Percentiles rank a stretch among this genome's conserved stretches.
phyloP scores from a whole-genome alignment of 768 basidiomycete genomes.

The Chalciporus sphaerocephalus region DNA sequence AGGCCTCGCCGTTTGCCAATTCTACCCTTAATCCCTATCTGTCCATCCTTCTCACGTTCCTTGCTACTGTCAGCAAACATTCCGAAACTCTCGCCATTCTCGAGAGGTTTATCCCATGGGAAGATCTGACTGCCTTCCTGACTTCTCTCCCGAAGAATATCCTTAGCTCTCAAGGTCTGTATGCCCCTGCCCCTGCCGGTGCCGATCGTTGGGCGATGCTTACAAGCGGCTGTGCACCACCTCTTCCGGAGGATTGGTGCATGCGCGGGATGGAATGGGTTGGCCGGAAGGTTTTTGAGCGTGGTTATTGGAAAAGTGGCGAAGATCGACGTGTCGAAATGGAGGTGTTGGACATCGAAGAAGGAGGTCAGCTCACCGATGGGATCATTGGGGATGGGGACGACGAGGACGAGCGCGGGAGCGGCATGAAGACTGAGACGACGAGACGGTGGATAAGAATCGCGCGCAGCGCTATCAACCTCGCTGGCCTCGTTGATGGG shows the following conservation, averaged over 20 bases:
- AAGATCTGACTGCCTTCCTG: slow-evolving; percentile 63
- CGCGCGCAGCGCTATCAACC: slow-evolving; percentile 60
- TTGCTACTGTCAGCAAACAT: slow-evolving; percentile 71
- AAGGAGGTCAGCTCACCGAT: slow-evolving; percentile 57
- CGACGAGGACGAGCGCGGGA: slow-evolving; percentile 42
- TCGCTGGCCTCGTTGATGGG: slow-evolving; percentile 71
- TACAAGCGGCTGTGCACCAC: slow-evolving; percentile 62
- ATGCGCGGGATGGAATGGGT: slow-evolving; percentile 97
- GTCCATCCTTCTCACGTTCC: slow-evolving; percentile 81
- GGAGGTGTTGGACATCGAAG: slow-evolving; percentile 68
- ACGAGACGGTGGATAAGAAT: slow-evolving; percentile 72
- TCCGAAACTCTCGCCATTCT: slow-evolving; percentile 55
- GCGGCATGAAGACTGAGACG: slow-evolving; percentile 34
- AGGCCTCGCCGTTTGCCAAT: slow-evolving; percentile 51
- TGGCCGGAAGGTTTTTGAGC: slow-evolving; percentile 82
- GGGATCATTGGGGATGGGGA: slow-evolving; percentile 81
- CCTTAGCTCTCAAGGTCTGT: slow-evolving; percentile 44
- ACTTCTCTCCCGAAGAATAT: slow-evolving; percentile 52
- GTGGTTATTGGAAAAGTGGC: slow-evolving; percentile 88
- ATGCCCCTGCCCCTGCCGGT: slow-evolving; percentile 26
- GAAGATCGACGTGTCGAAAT: slow-evolving; percentile 67
- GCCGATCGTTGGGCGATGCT: slow-evolving; percentile 61
- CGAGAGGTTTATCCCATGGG: slow-evolving; percentile 83
- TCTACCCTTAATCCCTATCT: slow-evolving; percentile 81
- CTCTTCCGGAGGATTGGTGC: slow-evolving; percentile 92